A percentile compares a stretch with the other conserved stretches of the same genome.
phyloP scores from a whole-genome alignment of 352 stramenopile genomes.

The Globisporangium barbulae region DNA sequence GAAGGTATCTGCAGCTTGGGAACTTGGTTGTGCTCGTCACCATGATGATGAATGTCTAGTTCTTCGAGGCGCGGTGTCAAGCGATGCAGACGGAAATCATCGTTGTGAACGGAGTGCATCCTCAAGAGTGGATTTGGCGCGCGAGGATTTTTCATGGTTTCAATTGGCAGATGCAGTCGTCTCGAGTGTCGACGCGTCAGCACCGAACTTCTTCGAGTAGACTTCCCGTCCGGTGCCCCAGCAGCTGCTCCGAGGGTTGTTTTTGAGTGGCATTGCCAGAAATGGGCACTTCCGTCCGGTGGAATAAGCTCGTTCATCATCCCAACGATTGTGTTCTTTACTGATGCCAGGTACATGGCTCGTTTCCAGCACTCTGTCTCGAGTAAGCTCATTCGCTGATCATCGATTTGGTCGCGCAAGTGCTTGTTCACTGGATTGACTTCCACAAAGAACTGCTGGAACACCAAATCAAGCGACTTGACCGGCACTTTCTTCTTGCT shows the following conservation, averaged over 20 bases:
- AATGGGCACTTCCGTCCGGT: neutral
- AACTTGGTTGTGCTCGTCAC: neutral
- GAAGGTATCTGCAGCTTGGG: neutral
- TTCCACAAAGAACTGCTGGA: constrained; percentile 44
- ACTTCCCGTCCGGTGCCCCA: neutral
- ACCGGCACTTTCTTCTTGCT: constrained; percentile 18
- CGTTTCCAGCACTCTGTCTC: constrained; percentile 57
- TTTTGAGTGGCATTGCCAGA: neutral
- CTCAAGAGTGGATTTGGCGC: neutral
- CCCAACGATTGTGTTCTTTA: constrained; percentile 26
- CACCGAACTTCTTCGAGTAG: constrained; percentile 5
- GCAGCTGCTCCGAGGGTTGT: neutral
- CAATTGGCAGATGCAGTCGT: constrained; percentile 9
- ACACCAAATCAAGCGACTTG: constrained; percentile 27
- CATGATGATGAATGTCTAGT: constrained; percentile 3
- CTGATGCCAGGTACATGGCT: constrained; percentile 32
- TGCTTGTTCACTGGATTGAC: constrained; percentile 64
- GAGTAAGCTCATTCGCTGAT: constrained; percentile 32
- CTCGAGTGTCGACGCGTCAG: constrained; percentile 18
- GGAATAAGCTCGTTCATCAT: constrained; percentile 37
- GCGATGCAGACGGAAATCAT: neutral
- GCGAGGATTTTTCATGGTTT: constrained; percentile 1
- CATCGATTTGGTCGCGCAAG: constrained; percentile 33
- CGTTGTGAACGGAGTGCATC: constrained; percentile 18
- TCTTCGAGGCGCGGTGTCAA: neutral